Evolutionary conservation across 2,329 filamentous ascomycete species (phyloP), one percentile per base, ranked within the genome.

Genomic region (Colletotrichum falcatum): DNA sequence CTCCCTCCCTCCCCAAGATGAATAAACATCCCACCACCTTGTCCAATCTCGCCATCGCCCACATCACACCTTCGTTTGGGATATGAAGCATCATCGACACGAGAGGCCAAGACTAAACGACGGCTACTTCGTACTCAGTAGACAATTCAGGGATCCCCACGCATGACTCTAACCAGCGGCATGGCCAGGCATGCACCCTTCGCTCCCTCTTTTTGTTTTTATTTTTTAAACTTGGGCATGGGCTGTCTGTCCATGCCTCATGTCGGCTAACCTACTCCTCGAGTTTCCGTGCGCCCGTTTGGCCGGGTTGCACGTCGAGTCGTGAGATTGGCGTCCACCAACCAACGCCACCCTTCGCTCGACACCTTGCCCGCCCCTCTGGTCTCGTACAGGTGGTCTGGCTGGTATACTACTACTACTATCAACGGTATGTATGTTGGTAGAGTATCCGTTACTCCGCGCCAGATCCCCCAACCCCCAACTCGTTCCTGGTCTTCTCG

Each of bases 241-340:
- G 55, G 54, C 12, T 61, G 39, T 26, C 60, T 61, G 39, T 26
- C 60, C 33, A 39, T 58, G 56, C 58, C 30, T 66, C 56, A 14
- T 46, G 56, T 70, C 58, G 67, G 56, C 64, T 70, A 58, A 58
- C 51, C 51, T 49, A 51, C 56, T 51, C 55, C 42, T 65, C 56
- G 49, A 62, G 56, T 67, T 70, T 44, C 67, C 51, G 63, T 67
- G 64, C 67, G 67, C 67, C 64, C 67, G 67, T 61, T 70, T 33
- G 66, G 49, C 51, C 59, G 59, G 49, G 28, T 46, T 35, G 66
- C 39, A 61, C 33, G 26, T 51, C 46, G 59, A 61, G 59, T 49
- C 56, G 44, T 70, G 63, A 67, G 51, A 48, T 70, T 70, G 54
- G 66, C 62, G 39, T 35, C 66, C 48, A 59, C 66, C 62, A 49